Evolutionary conservation across 1,139 yeast species (phyloP).

Genomic region (Diutina scorzettiae): DNA sequence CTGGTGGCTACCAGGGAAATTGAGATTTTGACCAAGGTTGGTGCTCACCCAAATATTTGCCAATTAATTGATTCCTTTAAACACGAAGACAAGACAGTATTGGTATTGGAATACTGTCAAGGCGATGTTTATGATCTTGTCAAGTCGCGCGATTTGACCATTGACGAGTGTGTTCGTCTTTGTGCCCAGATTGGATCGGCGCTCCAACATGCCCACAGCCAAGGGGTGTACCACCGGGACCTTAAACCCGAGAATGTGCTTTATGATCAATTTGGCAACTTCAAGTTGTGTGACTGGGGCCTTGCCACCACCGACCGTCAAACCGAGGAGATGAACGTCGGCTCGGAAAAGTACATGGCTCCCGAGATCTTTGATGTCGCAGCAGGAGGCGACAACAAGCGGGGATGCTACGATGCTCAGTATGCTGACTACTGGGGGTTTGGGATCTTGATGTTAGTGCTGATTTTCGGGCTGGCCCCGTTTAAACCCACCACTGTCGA

Average conservation of each 20-base stretch:
- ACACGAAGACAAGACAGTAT: slow-evolving; percentile 25
- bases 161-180: slow-evolving; percentile 11
- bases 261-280: slow-evolving; percentile 24
- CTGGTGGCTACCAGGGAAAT: slow-evolving; percentile 37
- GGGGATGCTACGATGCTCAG: slow-evolving; percentile 17
- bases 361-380: slow-evolving; percentile 30
- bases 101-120: slow-evolving; percentile 39
- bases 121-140: slow-evolving; percentile 42
- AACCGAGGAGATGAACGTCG: slow-evolving; percentile 36
- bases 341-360: slow-evolving; percentile 49
- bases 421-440: slow-evolving; percentile 32
- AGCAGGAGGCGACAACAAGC: neutral
- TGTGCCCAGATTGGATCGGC: slow-evolving; percentile 30
- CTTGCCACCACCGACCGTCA: slow-evolving; percentile 28
- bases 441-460: slow-evolving; percentile 32
- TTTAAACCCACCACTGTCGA: slow-evolving; percentile 18
- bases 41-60: slow-evolving; percentile 27
- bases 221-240: slow-evolving; percentile 40
- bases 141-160: slow-evolving; percentile 14
- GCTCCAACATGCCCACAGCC: slow-evolving; percentile 27
- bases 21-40: slow-evolving; percentile 24
- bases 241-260: slow-evolving; percentile 44
- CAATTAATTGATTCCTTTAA: slow-evolving; percentile 32
- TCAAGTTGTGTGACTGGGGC: slow-evolving; percentile 49
- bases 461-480: slow-evolving; percentile 38